Conservation (phyloP, 306 rosid genomes). For the Pachyrhizus erosus region DNA sequence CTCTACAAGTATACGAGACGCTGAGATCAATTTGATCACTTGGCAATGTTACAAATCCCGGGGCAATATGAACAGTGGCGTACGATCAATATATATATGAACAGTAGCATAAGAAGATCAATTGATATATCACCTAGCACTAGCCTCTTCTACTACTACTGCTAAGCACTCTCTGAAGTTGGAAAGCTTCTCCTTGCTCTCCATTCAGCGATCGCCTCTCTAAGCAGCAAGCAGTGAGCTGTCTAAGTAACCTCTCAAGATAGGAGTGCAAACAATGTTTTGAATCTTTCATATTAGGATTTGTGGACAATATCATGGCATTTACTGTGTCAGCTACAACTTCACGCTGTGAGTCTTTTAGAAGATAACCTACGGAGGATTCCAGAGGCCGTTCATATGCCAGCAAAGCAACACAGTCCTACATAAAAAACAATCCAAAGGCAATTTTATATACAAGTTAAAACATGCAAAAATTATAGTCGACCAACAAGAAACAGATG, state of each 20-base stretch:
- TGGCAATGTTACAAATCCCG: constrained; percentile 37
- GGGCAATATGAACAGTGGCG: constrained; percentile 37
- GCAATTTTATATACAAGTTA: constrained; percentile 10
- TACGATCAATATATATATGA: constrained; percentile 35
- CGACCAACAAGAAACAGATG: neutral
- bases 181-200: constrained; percentile 92
- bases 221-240: constrained; percentile 89
- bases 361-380: constrained; percentile 86
- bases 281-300: constrained; percentile 73
- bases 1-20: constrained; percentile 16
- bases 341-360: constrained; percentile 86
- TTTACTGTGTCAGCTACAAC: constrained; percentile 92
- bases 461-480: neutral
- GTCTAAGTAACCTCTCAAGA: constrained; percentile 86
- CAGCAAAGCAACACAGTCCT: constrained; percentile 96
- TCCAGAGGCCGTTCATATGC: constrained; percentile 86
- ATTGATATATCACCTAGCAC: constrained; percentile 46
- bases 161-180: constrained; percentile 75
- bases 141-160: constrained; percentile 59
- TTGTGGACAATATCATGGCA: constrained; percentile 85
- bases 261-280: constrained; percentile 69
- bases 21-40: constrained; percentile 39
- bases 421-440: constrained; percentile 32
- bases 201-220: constrained; percentile 80
- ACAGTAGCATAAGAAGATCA: constrained; percentile 30